These are phyloP conservation scores for Nitzschia sp. DNA, from an alignment of 108 stramenopile genomes.

Conservation along the genomic window DNA sequence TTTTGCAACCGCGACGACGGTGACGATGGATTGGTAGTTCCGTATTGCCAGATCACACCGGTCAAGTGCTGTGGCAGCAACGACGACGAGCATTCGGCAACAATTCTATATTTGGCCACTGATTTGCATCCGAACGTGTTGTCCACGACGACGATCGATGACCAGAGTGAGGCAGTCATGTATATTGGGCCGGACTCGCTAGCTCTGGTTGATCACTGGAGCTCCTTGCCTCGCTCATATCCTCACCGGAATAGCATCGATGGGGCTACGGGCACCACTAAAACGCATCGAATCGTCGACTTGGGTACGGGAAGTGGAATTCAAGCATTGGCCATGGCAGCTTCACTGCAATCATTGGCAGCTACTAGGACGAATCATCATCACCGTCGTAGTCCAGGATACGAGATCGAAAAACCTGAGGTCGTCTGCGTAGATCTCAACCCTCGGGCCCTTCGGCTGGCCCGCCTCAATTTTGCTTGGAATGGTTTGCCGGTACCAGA, in stretches of 20 bases:
- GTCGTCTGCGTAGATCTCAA: slow-evolving; percentile 65
- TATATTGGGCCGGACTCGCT: slow-evolving; percentile 87
- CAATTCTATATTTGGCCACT: slow-evolving; percentile 42
- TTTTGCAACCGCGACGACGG: slow-evolving; percentile 34
- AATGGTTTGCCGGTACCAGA: slow-evolving; percentile 47
- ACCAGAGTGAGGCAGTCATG: slow-evolving; percentile 58
- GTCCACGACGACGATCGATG: slow-evolving; percentile 44
- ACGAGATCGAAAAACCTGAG: background rate
- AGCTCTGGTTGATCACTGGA: slow-evolving; percentile 71
- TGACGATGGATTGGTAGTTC: slow-evolving; percentile 45
- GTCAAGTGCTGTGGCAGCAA: background rate
- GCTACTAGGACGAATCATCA: background rate
- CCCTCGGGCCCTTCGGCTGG: slow-evolving; percentile 62
- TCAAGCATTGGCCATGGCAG: slow-evolving; percentile 52
- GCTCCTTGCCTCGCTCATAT: background rate
- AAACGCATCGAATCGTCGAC: slow-evolving; percentile 40
- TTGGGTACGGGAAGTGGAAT: slow-evolving; percentile 76
- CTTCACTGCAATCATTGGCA: slow-evolving; percentile 29
- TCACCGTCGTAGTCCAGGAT: too few relatives aligned
- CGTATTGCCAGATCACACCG: slow-evolving; percentile 68
- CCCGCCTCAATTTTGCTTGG: slow-evolving; percentile 60
- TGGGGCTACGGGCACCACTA: background rate
- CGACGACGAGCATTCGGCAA: slow-evolving; percentile 1
- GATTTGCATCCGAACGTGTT: slow-evolving; percentile 80
- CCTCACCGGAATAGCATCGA: background rate